A percentile compares a stretch with the other conserved stretches of the same genome.
Conservation (phyloP, 106 monocot species). For the Allium fistulosum region DNA sequence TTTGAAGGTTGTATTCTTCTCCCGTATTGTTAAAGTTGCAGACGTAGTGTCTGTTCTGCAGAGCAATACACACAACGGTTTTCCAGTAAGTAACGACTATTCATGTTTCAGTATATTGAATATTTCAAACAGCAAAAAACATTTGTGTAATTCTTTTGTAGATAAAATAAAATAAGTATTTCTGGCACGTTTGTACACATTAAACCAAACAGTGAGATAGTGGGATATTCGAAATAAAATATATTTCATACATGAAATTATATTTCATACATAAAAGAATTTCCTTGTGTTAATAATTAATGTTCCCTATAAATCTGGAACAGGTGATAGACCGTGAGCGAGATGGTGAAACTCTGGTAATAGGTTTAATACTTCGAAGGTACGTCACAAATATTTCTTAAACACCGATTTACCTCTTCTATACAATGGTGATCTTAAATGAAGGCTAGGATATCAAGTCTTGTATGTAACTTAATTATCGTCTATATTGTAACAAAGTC, state of each 20-base stretch:
- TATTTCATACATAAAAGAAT: neutral
- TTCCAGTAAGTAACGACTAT: conserved; percentile 56
- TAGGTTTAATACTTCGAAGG: conserved; percentile 95
- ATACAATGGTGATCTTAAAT: no score
- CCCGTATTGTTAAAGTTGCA: conserved; percentile 74
- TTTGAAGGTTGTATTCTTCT: conserved; percentile 62
- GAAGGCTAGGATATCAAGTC: no score
- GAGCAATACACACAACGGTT: conserved; percentile 90
- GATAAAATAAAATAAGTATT: no score
- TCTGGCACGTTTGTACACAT: no score
- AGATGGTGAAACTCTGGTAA: conserved; percentile 68
- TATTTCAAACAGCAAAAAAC: no score
- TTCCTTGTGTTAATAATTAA: neutral
- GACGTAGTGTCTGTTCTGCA: conserved; percentile 68
- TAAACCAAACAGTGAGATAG: no score
- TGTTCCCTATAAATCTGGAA: conserved; percentile 6
- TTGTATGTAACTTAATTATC: no score
- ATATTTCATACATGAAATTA: neutral
- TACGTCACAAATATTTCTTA: conserved; percentile 7
- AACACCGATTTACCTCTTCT: no score
- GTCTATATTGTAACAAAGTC: no score
- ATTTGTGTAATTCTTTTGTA: no score
- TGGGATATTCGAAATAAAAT: no score
- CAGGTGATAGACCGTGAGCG: conserved; percentile 74
- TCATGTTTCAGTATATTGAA: neutral